Evolutionary conservation across 2,329 filamentous ascomycete genomes (phyloP).

Genomic region (Trichoderma koningii): DNA sequence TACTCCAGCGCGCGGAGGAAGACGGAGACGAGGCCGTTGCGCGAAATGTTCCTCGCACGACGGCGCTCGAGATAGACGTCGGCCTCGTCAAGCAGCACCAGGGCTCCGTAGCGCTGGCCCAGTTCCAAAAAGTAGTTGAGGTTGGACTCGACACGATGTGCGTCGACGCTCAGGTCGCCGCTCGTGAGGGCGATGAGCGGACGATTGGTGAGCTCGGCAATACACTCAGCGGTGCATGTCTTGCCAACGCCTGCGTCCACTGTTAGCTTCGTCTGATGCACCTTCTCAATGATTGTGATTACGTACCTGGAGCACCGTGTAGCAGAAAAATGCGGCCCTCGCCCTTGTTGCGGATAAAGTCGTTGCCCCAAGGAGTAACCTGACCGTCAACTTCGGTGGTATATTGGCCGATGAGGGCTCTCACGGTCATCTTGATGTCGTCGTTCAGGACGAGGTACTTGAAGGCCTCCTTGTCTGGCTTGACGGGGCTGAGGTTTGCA

Average conservation of each 20-base stretch:
- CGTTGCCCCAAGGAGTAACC: slow-evolving; percentile 48
- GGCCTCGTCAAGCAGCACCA: slow-evolving; percentile 61
- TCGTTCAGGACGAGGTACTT: slow-evolving; percentile 53
- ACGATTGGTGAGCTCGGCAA: slow-evolving; percentile 53
- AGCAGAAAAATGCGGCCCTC: slow-evolving; percentile 54
- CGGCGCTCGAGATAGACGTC: slow-evolving; percentile 62
- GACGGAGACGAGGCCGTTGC: slow-evolving; percentile 52
- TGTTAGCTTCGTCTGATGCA: too few relatives aligned
- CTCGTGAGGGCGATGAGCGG: slow-evolving; percentile 55
- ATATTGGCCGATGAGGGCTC: slow-evolving; percentile 51
- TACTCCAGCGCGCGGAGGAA: slow-evolving; percentile 56
- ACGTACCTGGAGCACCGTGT: slow-evolving; percentile 51
- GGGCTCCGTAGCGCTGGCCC: slow-evolving; percentile 52
- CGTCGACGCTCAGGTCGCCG: slow-evolving; percentile 49
- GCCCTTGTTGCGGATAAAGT: slow-evolving; percentile 54
- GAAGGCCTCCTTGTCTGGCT: slow-evolving; percentile 52
- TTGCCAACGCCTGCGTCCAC: slow-evolving; percentile 47
- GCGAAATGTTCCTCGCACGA: slow-evolving; percentile 45
- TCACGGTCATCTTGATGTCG: slow-evolving; percentile 51
- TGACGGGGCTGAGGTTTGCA: slow-evolving; percentile 44
- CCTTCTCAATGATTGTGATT: too few relatives aligned
- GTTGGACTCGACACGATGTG: slow-evolving; percentile 45
- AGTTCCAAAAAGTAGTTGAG: slow-evolving; percentile 53
- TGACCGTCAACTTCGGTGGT: slow-evolving; percentile 42
- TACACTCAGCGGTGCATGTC: slow-evolving; percentile 58